Percentiles rank a stretch among this genome's conserved stretches.
These are phyloP conservation scores for Hirschioporus abietinus DNA, from an alignment of 768 basidiomycete species.

Conservation along the genomic window DNA sequence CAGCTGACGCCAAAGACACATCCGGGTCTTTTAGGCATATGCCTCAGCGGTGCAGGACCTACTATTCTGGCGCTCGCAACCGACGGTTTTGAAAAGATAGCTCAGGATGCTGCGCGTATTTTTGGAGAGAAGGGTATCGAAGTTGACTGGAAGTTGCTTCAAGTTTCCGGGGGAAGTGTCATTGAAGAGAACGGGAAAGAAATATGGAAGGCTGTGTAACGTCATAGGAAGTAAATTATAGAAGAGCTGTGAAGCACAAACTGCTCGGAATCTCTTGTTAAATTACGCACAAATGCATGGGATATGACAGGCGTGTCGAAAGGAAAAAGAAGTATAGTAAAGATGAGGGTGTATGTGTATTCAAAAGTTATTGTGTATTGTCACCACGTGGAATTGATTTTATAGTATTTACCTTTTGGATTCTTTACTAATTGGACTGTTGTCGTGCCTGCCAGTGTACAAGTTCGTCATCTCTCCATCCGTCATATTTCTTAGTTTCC, in stretches of 20 bases:
- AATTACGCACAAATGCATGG: too few relatives aligned
- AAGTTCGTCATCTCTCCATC: neutral
- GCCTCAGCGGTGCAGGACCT: slow-evolving; percentile 95
- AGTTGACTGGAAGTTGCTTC: slow-evolving; percentile 87
- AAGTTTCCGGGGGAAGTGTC: slow-evolving; percentile 48
- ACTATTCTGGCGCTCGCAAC: slow-evolving; percentile 96
- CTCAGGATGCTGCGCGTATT: slow-evolving; percentile 69
- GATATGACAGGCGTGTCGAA: too few relatives aligned
- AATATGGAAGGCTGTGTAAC: neutral
- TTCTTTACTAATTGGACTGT: neutral
- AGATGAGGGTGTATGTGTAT: neutral
- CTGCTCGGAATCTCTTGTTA: too few relatives aligned
- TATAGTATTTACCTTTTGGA: neutral
- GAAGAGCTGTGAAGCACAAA: slow-evolving; percentile 1
- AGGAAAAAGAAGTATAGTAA: too few relatives aligned
- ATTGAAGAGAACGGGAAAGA: slow-evolving; percentile 15
- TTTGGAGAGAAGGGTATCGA: slow-evolving; percentile 69
- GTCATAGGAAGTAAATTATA: neutral
- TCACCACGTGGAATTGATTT: neutral
- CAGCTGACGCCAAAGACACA: slow-evolving; percentile 83
- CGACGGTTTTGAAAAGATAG: slow-evolving; percentile 76
- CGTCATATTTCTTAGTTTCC: neutral
- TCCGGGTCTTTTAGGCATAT: slow-evolving; percentile 94
- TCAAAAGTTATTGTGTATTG: neutral
- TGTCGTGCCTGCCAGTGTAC: neutral